Conservation (phyloP, 371 early-diverging fungal species). For the Sporodiniella umbellata region DNA sequence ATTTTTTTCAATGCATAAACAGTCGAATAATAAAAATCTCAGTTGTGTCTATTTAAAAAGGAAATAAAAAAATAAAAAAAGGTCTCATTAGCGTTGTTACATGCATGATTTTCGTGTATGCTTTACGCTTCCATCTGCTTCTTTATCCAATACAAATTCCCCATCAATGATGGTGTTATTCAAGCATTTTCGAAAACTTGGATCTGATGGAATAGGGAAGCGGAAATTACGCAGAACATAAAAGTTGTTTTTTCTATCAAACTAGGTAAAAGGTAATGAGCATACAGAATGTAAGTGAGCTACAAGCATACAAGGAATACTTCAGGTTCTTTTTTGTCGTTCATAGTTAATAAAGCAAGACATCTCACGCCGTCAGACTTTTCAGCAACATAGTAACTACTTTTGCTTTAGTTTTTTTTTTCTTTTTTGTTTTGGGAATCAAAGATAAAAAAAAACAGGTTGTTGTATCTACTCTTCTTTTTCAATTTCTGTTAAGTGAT, state of each 20-base stretch:
- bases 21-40: constrained; percentile 75
- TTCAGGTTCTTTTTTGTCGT: constrained; percentile 45
- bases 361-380: constrained; percentile 97
- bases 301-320: constrained; percentile 50
- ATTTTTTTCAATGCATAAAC: constrained; percentile 57
- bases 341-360: constrained; percentile 63
- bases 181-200: constrained; percentile 49
- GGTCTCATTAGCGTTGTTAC: too few relatives aligned
- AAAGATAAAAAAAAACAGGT: too few relatives aligned
- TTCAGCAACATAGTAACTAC: constrained; percentile 93
- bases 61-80: too few relatives aligned
- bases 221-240: constrained; percentile 56
- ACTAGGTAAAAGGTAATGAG: constrained; percentile 37
- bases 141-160: constrained; percentile 81
- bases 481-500: constrained; percentile 69
- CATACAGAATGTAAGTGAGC: neutral
- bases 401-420: neutral
- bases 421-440: constrained; percentile 56
- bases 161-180: constrained; percentile 87
- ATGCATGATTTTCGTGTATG: too few relatives aligned
- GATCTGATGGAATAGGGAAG: constrained; percentile 66
- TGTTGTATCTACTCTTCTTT: constrained; percentile 61
- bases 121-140: constrained; percentile 58
- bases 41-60: constrained; percentile 17
- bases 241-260: constrained; percentile 88